Base-by-base conservation (phyloP, 495 filamentous ascomycete genomes). In the Neurospora pannonica region DNA sequence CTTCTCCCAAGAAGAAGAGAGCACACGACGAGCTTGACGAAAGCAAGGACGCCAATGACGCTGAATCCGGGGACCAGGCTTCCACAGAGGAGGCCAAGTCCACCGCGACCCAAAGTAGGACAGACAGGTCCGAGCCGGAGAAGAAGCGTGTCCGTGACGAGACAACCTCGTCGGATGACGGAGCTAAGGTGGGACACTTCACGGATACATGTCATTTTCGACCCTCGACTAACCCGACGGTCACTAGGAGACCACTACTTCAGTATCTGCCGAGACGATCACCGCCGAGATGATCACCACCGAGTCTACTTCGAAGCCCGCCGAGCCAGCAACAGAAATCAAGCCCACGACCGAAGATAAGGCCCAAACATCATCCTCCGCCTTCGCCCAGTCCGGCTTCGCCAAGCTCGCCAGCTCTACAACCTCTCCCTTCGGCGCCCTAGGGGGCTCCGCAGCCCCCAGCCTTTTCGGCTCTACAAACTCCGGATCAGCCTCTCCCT, bases 1-100 rank as follows among this genome's bases (percentile, higher is more conserved):
- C 83, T 21, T 88, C 86, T 7, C 87, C 87, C 38, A 89, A 88
- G 82, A 89, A 88, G 81, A 89, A 89, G 80, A 81, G 87, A 70
- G 86, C 84, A 37, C 85, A 85, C 73, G 86, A 86, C 72, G 84
- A 88, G 77, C 81, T 88, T 1, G 86, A 88, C 62, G 77, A 82
- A 43, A 75, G 79, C 54, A 80, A 78, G 71, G 84, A 85, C 38
- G 74, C 75, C 2, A 77, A 77, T 4, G 48, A 73, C 24, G 72
- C 71, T 9, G 81, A 80, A 37, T 74, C 77, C 19, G 76, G 77
- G 74, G 82, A 81, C 71, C 81, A 80, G 43, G 78, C 81, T 43
- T 82, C 85, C 70, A 79, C 83, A 67, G 82, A 80, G 48, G 82
- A 78, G 48, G 73, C 76, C 21, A 42, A 24, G n/a, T 67, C 76